These are phyloP conservation scores for Perkinsus chesapeaki DNA, from an alignment of 169 alveolate species.

Conservation along the genomic window DNA sequence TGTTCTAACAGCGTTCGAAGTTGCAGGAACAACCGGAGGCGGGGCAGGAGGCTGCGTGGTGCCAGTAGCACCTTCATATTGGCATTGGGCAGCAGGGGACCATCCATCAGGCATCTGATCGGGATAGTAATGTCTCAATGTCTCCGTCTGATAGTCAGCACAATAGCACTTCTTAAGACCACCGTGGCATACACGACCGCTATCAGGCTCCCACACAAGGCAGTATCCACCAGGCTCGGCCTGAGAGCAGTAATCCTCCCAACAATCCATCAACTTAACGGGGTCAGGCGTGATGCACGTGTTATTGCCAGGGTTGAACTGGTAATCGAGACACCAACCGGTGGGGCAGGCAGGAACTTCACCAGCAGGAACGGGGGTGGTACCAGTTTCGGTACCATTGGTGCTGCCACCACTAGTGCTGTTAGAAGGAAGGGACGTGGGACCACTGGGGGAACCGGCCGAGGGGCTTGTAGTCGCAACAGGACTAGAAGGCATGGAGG, in stretches of 20 bases:
- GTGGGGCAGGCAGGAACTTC: background rate
- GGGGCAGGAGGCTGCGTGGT: background rate
- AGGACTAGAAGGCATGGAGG: background rate
- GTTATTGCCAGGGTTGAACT: background rate
- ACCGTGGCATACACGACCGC: constrained; percentile 2
- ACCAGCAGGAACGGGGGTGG: background rate
- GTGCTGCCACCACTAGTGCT: background rate
- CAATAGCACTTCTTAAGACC: background rate
- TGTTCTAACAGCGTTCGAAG: background rate
- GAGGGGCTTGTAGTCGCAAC: background rate
- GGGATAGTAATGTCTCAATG: background rate
- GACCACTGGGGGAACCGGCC: background rate
- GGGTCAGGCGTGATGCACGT: background rate
- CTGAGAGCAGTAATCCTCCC: background rate
- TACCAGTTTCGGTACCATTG: background rate
- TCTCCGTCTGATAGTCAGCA: background rate
- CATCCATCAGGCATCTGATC: background rate
- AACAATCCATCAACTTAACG: background rate
- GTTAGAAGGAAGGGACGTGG: background rate
- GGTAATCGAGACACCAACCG: background rate
- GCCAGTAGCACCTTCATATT: background rate
- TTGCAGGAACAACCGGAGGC: background rate
- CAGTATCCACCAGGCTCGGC: background rate
- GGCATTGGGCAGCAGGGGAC: background rate
- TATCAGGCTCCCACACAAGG: background rate